Evolutionary conservation across 2,329 filamentous ascomycete species (phyloP).

Genomic region (Aspergillus melleus): DNA sequence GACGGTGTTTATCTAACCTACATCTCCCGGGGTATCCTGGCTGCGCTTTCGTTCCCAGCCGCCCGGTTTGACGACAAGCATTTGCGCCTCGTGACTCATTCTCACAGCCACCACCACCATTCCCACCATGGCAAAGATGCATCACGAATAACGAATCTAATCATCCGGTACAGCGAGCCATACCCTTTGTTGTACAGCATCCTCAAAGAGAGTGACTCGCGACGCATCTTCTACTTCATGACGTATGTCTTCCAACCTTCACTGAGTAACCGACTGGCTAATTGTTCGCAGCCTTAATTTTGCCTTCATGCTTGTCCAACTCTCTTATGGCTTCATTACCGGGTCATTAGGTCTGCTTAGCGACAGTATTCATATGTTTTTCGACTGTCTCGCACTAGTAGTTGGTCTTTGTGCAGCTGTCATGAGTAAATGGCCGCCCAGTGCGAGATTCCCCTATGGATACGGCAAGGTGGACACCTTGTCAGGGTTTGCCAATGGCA

Average conservation of each 20-base stretch:
- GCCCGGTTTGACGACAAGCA: conserved; percentile 35
- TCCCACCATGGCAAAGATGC: conserved; percentile 46
- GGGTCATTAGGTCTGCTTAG: conserved; percentile 93
- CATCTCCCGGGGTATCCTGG: conserved; percentile 27
- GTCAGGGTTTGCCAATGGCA: conserved; percentile 93
- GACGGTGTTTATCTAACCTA: conserved; percentile 30
- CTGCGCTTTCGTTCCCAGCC: conserved; percentile 31
- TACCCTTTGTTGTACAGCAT: conserved; percentile 84
- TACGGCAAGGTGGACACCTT: conserved; percentile 96
- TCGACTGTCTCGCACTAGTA: conserved; percentile 89
- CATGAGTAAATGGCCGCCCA: conserved; percentile 95
- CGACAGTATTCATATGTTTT: conserved; percentile 99
- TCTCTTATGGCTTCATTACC: conserved; percentile 89
- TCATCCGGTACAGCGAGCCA: conserved; percentile 68
- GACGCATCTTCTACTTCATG: conserved; percentile 97
- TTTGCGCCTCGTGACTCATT: conserved; percentile 28
- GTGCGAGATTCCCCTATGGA: conserved; percentile 84
- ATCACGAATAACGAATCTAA: conserved; percentile 69
- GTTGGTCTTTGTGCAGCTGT: conserved; percentile 91
- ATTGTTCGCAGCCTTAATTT: conserved; percentile 73
- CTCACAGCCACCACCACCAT: conserved; percentile 32
- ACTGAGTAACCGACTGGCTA: conserved; percentile 14
- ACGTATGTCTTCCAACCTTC: conserved; percentile 54
- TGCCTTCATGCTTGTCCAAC: conserved; percentile 89
- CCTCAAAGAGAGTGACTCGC: conserved; percentile 84